Evolutionary conservation across 148 eudicot genomes (phyloP).

Genomic region (Rhododendron simsii): DNA sequence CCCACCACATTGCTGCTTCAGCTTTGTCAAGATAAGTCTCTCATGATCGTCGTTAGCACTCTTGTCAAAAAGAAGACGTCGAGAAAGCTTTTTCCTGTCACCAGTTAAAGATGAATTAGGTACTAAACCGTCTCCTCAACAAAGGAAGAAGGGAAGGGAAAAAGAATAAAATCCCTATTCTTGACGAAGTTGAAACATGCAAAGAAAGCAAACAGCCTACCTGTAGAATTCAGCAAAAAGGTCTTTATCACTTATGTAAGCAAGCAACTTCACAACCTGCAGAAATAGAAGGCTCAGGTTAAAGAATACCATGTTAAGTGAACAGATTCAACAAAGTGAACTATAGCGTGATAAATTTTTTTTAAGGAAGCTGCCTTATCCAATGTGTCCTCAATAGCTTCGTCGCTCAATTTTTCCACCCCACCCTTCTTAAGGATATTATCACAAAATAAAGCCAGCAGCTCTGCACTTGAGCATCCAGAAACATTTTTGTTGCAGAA

Average conservation of each 20-base stretch:
- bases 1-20: conserved; percentile 47
- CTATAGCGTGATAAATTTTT: not conserved
- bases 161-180: not conserved
- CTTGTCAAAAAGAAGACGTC: conserved; percentile 40
- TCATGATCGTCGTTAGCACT: conserved; percentile 49
- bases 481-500: conserved; percentile 33
- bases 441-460: conserved; percentile 29
- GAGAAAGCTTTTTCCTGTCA: conserved; percentile 39
- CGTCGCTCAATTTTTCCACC: conserved; percentile 28
- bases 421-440: conserved; percentile 32
- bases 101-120: not conserved
- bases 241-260: conserved; percentile 31
- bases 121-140: not conserved
- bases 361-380: conserved; percentile 20
- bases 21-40: conserved; percentile 35
- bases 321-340: not conserved
- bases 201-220: conserved; percentile 7
- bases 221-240: conserved; percentile 35
- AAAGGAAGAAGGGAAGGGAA: not conserved
- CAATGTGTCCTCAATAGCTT: conserved; percentile 36
- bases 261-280: conserved; percentile 33
- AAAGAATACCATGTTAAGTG: not conserved
- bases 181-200: not conserved
- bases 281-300: not conserved
- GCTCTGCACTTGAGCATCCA: conserved; percentile 29